A percentile compares a stretch with the other conserved stretches of the same genome.
These are phyloP conservation scores for Zea luxurians DNA, from an alignment of 176 grass and related monocot genomes.

Conservation along the genomic window DNA sequence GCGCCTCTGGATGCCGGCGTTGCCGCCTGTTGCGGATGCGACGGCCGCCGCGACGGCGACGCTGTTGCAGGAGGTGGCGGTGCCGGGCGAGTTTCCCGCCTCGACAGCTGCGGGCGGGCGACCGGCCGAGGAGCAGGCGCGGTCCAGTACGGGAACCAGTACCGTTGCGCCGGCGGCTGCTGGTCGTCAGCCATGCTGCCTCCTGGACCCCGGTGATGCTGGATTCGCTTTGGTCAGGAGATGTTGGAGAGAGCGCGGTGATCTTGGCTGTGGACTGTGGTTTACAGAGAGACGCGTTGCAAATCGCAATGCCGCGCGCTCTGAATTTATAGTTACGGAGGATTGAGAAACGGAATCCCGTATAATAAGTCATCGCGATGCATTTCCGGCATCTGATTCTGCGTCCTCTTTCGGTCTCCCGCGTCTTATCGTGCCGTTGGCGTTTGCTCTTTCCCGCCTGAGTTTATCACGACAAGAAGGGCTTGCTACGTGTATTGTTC, in stretches of 20 bases:
- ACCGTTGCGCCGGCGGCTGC: constrained; percentile 28
- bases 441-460: not conserved
- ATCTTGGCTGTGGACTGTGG: not conserved
- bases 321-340: constrained; percentile 16
- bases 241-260: not conserved
- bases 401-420: constrained; percentile 1
- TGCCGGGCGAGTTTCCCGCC: constrained; percentile 11
- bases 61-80: constrained; percentile 10
- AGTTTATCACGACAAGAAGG: not conserved
- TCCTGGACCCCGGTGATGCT: not conserved
- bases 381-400: constrained; percentile 23
- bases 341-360: not conserved
- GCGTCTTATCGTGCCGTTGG: not conserved
- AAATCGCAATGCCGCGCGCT: not conserved
- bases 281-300: not conserved
- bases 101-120: constrained; percentile 15
- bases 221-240: not conserved
- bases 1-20: not conserved
- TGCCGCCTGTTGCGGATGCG: no score
- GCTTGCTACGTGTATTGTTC: not conserved
- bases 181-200: constrained; percentile 37
- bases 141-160: constrained; percentile 44
- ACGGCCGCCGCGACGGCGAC: no score
- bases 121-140: constrained; percentile 5
- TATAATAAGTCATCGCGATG: not conserved